A percentile compares a stretch with the other conserved stretches of the same genome.
These are phyloP conservation scores for Raffaelea arxii DNA, from an alignment of 2,329 filamentous ascomycete species.

Conservation along the genomic window DNA sequence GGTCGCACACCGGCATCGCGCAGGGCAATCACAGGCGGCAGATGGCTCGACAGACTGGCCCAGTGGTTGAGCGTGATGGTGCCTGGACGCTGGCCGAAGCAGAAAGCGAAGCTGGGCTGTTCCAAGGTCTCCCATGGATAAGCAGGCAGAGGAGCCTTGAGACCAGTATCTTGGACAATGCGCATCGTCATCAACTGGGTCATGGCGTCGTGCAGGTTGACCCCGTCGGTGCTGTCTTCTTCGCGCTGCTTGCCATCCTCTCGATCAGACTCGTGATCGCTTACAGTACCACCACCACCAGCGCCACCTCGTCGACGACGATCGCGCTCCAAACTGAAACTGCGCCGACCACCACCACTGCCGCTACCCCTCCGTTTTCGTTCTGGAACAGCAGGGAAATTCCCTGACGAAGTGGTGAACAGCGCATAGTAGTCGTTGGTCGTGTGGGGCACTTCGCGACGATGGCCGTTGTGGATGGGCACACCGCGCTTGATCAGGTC, in stretches of 20 bases:
- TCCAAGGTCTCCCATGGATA: slow-evolving; percentile 63
- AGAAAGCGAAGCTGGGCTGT: slow-evolving; percentile 62
- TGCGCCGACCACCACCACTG: slow-evolving; percentile 3
- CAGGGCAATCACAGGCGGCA: slow-evolving; percentile 46
- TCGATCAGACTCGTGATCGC: slow-evolving; percentile 16
- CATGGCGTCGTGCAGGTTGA: slow-evolving; percentile 45
- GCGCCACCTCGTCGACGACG: neutral
- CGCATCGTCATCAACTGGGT: slow-evolving; percentile 48
- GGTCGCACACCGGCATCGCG: slow-evolving; percentile 48
- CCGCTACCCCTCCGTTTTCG: no score
- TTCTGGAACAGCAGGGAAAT: slow-evolving; percentile 16
- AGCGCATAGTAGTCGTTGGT: slow-evolving; percentile 46
- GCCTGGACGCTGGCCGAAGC: slow-evolving; percentile 55
- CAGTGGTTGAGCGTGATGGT: slow-evolving; percentile 66
- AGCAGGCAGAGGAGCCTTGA: slow-evolving; percentile 24
- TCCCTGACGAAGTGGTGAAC: slow-evolving; percentile 38
- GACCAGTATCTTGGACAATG: slow-evolving; percentile 20
- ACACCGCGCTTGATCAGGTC: slow-evolving; percentile 49
- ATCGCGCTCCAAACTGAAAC: slow-evolving; percentile 4
- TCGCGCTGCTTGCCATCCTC: slow-evolving; percentile 23
- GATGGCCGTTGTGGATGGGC: slow-evolving; percentile 46
- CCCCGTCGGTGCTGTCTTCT: slow-evolving; percentile 33
- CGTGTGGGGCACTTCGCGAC: slow-evolving; percentile 42
- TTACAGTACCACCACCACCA: neutral
- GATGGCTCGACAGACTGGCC: slow-evolving; percentile 47